A percentile compares a stretch with the other conserved stretches of the same genome.
Conservation (phyloP, 108 stramenopile species). For the Halocafeteria seosinensis region DNA sequence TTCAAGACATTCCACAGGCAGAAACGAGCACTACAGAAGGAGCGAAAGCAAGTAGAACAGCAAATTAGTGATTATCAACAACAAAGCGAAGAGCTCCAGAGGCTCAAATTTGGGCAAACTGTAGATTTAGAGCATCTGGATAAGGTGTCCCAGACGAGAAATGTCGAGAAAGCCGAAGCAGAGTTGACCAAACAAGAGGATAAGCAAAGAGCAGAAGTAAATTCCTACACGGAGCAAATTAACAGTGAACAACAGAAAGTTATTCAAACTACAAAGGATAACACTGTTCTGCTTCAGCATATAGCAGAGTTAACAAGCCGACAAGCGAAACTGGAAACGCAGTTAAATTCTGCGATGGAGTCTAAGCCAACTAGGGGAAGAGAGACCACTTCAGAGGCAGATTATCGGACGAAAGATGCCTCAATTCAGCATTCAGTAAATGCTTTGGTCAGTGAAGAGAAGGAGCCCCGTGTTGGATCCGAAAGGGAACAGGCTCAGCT, state of each 20-base stretch:
- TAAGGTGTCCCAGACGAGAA: conserved; percentile 6
- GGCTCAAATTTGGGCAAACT: conserved; percentile 47
- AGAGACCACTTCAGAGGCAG: too few relatives aligned
- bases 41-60: neutral
- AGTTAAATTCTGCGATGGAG: too few relatives aligned
- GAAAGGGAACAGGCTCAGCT: neutral
- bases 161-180: neutral
- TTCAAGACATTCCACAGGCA: conserved; percentile 16
- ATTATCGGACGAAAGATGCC: too few relatives aligned
- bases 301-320: conserved; percentile 22
- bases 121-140: conserved; percentile 41
- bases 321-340: conserved; percentile 19
- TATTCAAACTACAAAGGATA: conserved; percentile 15
- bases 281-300: conserved; percentile 20
- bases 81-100: conserved; percentile 31
- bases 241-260: conserved; percentile 5
- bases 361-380: too few relatives aligned
- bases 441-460: too few relatives aligned
- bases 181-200: conserved; percentile 4
- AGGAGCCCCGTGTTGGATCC: neutral
- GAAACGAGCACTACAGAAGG: conserved; percentile 8
- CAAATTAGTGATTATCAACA: conserved; percentile 2
- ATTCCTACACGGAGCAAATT: neutral
- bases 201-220: conserved; percentile 13
- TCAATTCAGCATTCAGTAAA: too few relatives aligned